Evolutionary conservation across 2,329 filamentous ascomycete genomes (phyloP).

Genomic region (Thielaviopsis populi): DNA sequence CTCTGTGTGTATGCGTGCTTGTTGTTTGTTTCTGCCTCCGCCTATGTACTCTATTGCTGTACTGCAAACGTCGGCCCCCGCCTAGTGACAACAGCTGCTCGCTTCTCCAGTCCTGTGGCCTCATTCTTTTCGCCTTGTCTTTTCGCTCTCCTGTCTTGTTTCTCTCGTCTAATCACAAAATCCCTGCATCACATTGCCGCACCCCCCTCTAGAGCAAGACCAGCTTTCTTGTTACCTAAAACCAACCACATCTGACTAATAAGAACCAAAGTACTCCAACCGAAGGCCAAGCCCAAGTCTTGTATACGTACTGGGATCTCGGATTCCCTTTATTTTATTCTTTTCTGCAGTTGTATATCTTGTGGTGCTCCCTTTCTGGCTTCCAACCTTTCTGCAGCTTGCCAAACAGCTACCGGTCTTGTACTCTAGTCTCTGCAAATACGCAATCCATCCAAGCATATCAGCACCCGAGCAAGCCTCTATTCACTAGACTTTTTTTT

Average conservation of each 20-base stretch:
- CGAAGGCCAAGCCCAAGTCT: conserved; percentile 7
- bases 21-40: not conserved
- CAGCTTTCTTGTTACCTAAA: conserved; percentile 21
- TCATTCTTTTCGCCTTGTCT: not conserved
- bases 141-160: not conserved
- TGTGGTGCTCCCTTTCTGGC: not conserved
- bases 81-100: not conserved
- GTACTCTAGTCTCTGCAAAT: not conserved
- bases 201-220: conserved; percentile 13
- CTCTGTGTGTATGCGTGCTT: not conserved
- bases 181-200: conserved; percentile 11
- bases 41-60: not conserved
- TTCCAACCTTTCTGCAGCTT: not conserved
- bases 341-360: conserved; percentile 1
- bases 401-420: not conserved
- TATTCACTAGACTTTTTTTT: not conserved
- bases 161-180: conserved; percentile 9
- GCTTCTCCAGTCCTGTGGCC: conserved; percentile 7
- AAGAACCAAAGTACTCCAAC: conserved; percentile 18
- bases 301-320: not conserved
- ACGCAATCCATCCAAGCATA: not conserved
- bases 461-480: not conserved
- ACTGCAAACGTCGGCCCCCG: not conserved
- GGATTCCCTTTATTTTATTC: not conserved
- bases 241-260: conserved; percentile 21